These are phyloP conservation scores for Cystofilobasidium capitatum DNA, from an alignment of 768 basidiomycete species.

Conservation along the genomic window DNA sequence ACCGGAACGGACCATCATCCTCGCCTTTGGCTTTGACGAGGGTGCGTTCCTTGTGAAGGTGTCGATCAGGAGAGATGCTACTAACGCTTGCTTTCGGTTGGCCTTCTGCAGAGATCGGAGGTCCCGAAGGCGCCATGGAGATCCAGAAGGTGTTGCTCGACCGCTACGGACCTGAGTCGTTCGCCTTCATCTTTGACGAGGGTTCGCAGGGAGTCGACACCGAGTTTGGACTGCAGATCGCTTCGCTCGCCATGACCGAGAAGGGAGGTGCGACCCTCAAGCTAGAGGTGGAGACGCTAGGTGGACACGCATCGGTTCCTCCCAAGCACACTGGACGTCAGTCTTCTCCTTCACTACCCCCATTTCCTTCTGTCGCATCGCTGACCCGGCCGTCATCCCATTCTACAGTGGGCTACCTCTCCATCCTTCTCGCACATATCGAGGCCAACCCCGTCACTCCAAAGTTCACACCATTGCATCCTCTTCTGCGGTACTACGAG, in stretches of 20 bases:
- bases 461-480: background rate
- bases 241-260: slow-evolving; percentile 1
- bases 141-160: background rate
- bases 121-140: background rate
- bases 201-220: background rate
- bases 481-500: slow-evolving; percentile 2
- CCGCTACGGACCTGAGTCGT: background rate
- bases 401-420: slow-evolving; percentile 2
- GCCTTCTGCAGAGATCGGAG: background rate
- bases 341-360: background rate
- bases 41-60: slow-evolving; percentile 8
- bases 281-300: background rate
- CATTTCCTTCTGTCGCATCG: background rate
- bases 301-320: background rate
- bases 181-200: slow-evolving; percentile 10
- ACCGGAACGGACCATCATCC: background rate
- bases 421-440: background rate
- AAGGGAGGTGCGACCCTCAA: background rate
- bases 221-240: slow-evolving; percentile 8
- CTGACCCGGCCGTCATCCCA: background rate
- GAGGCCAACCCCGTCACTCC: slow-evolving; percentile 2
- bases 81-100: background rate
- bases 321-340: slow-evolving; percentile 5
- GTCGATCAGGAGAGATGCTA: background rate
- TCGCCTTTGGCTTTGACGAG: slow-evolving; percentile 2